Evolutionary conservation across 139 green algal genomes (phyloP).

Genomic region (Medakamo hakoo): DNA sequence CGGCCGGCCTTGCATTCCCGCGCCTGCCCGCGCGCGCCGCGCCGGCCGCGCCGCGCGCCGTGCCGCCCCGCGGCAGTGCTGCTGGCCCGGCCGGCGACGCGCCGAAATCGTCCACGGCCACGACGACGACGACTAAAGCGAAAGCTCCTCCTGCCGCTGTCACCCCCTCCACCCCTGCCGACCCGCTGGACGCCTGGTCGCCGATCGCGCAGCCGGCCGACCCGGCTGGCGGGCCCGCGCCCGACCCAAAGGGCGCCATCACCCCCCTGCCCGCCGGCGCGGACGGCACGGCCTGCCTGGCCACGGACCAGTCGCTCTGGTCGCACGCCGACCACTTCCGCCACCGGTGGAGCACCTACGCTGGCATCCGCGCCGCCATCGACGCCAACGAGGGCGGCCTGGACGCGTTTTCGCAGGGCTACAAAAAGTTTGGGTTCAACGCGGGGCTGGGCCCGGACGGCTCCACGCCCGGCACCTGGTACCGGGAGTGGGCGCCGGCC

Average conservation of each 20-base stretch:
- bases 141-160: background rate
- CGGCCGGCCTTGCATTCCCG: no score
- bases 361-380: constrained; percentile 55
- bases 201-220: background rate
- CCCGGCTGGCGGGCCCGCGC: no score
- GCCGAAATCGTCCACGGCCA: no score
- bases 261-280: constrained; percentile 40
- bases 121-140: no score
- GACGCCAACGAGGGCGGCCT: constrained; percentile 73
- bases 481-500: constrained; percentile 73
- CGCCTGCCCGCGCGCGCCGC: no score
- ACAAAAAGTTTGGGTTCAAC: constrained; percentile 75
- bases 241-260: background rate
- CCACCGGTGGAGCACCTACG: constrained; percentile 76
- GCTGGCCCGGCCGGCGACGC: no score
- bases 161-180: background rate
- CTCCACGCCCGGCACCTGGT: constrained; percentile 55
- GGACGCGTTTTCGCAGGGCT: constrained; percentile 71
- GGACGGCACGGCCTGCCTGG: constrained; percentile 75
- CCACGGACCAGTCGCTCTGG: constrained; percentile 70
- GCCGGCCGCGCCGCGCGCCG: no score
- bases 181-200: background rate
- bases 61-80: no score
- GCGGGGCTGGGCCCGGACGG: constrained; percentile 51
- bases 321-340: constrained; percentile 72